Percentiles rank a stretch among this genome's conserved stretches.
Evolutionary conservation across 768 basidiomycete species (phyloP).

Genomic region (Termitomyces sp.): DNA sequence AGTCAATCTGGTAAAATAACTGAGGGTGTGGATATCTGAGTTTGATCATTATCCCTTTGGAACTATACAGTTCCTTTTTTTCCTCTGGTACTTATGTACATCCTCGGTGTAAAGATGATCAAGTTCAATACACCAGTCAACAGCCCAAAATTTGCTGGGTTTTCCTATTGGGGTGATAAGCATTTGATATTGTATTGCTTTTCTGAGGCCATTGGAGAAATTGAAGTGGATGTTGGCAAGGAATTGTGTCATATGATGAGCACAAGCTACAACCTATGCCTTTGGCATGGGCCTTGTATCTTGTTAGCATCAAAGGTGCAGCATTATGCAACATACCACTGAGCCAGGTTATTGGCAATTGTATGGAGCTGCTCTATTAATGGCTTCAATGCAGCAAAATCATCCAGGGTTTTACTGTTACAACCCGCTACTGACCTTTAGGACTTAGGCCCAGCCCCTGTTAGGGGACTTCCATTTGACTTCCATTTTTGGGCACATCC

Average conservation of each 20-base stretch:
- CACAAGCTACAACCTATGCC: no score
- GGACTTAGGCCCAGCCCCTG: no score
- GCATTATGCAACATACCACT: conserved; percentile 13
- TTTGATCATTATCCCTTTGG: no score
- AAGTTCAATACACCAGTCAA: conserved; percentile 37
- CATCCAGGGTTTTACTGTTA: conserved; percentile 14
- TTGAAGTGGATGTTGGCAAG: conserved; percentile 10
- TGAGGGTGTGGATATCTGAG: no score
- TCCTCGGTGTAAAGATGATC: conserved; percentile 42
- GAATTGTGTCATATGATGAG: conserved; percentile 8
- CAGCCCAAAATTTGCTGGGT: conserved; percentile 19
- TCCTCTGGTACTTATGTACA: conserved; percentile 9
- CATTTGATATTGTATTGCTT: conserved; percentile 23
- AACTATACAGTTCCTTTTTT: no score
- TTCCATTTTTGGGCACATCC: no score
- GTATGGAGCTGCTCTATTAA: conserved; percentile 15
- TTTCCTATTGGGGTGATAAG: conserved; percentile 32
- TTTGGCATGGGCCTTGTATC: no score
- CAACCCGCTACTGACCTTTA: no score
- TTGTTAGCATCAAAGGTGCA: no score
- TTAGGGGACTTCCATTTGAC: no score
- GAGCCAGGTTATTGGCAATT: conserved; percentile 18
- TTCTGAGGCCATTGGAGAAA: conserved; percentile 11
- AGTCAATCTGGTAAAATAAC: no score
- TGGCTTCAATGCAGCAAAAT: conserved; percentile 25